Evolutionary conservation across 192 early-diverging fungal genomes (phyloP).

Genomic region (Backusella tarrabulga): DNA sequence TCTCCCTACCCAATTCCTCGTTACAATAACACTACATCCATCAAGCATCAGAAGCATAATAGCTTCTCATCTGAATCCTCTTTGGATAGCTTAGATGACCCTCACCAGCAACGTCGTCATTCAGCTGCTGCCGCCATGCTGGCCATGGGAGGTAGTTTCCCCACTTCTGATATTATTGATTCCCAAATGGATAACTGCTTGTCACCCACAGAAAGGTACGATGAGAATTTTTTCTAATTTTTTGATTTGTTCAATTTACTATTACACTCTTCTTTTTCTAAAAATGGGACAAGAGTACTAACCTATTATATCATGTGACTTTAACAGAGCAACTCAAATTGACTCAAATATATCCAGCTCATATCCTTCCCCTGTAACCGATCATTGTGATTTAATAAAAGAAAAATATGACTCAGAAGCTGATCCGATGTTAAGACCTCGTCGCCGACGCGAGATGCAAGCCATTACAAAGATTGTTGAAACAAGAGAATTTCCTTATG

Average conservation of each 20-base stretch:
- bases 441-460: conserved; percentile 59
- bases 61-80: background rate
- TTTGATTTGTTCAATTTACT: conserved; percentile 2
- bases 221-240: background rate
- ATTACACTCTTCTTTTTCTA: conserved; percentile 4
- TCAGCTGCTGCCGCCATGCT: conserved; percentile 33
- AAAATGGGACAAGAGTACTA: background rate
- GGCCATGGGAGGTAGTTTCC: conserved; percentile 21
- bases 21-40: background rate
- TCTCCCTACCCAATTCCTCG: background rate
- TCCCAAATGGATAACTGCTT: background rate
- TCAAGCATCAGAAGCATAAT: background rate
- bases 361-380: conserved; percentile 18
- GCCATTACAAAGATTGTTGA: conserved; percentile 63
- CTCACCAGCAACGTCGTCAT: conserved; percentile 25
- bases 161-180: background rate
- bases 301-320: conserved; percentile 1
- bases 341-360: conserved; percentile 1
- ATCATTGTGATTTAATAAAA: conserved; percentile 11
- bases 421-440: conserved; percentile 26
- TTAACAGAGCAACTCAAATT: background rate
- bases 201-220: conserved; percentile 1
- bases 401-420: background rate
- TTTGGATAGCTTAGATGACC: conserved; percentile 7
- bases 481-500: conserved; percentile 45